Evolutionary conservation across 805 yeast genomes (phyloP), one percentile per base, ranked within the genome.

Genomic region (Candida palmyrensis): DNA sequence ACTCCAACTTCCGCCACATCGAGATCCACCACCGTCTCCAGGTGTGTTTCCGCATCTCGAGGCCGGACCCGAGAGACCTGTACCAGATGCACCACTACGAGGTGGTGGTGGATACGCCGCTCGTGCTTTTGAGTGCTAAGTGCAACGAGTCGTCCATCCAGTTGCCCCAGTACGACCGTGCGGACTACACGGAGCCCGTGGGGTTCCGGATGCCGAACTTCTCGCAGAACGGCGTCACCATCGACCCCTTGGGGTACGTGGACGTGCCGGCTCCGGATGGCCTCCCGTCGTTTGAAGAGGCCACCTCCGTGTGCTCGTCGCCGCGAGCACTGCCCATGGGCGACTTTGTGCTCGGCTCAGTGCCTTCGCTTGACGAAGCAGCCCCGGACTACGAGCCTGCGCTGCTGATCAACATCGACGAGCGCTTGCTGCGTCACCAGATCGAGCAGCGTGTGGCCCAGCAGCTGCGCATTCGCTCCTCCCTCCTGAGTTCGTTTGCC

Each of bases 71-170:
- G 0, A 50, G 56, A 29, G 68, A 45, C 33, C 49, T 59, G 36
- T 49, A 31, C 37, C 73, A 72, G 40, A 56, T 76, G 59, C 87
- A 81, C 45, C 89, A 83, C 51, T 83, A 79, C 47, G 94, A 83
- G 45, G 89, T 83, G 14, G 75, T 83, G 27, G 82, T 83, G 25
- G 92, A 83, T 49, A 82, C 90, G 0, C 92, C 92, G 0, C 65
- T 83, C 23, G 67, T 72, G 21, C 49, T 66, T 37, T 48, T 66
- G 30, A 63, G 70, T 41, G 49, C 71, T 0, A 61, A 60, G 38
- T 66, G 71, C 43, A 55, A 53, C 40, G 70, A 62, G 6, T 63
- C 44, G 4, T 59, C 69, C 1, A 48, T 55, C 6, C 71, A 65
- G 39, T 51, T 66, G 28, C 73, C 73, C 0, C 51, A 47, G 32